Base-by-base conservation (phyloP, 164 flowering plant species). In the Malania oleifera region DNA sequence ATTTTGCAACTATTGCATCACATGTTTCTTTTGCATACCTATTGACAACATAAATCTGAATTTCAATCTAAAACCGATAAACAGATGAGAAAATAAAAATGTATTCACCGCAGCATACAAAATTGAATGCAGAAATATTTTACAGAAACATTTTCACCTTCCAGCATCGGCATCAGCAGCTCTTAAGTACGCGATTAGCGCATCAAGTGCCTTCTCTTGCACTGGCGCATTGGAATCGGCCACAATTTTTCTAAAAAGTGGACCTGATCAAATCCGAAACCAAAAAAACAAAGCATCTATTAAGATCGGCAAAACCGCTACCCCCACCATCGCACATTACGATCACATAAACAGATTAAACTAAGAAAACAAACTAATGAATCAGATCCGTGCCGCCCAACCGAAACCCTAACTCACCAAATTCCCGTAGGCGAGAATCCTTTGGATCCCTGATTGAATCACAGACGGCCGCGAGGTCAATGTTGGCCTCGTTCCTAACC, bases 221-320 rank as follows among this genome's bases (percentile, higher is more conserved):
- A 91, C 97, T 5, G 97, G 97, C 48, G 97, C 95, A 78, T 95
- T 95, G 1, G 97, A 82, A 82, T 95, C 99, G 44, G 93, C 86
- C 20, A 95, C 87, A 15, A 87, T 79, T 81, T 95, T 95, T 64
- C 63, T 82, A 62, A 95, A 91, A 19, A 83, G 54, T 14, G 74
- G 91, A 55, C 84, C 95, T 87, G 39, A 37, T 5, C 8, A 59
- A 43, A 63, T 39, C 47, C 27, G 29, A 53, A 65, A 45, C 17
- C 13, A 45, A 37, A 19, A 19, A 22, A 48, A 37, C 13, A 43
- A 20, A 40, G 6, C 35, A 22, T 9, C 48, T 58, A 41, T 18
- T 26, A 56, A 64, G 52, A 54, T 9, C 64, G 31, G n/a, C 18
- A 51, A 31, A 57, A 56, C 10, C 13, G 15, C 22, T 7, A 38